Base-by-base conservation (phyloP, 768 basidiomycete genomes). In the Boletus coccyginus region DNA sequence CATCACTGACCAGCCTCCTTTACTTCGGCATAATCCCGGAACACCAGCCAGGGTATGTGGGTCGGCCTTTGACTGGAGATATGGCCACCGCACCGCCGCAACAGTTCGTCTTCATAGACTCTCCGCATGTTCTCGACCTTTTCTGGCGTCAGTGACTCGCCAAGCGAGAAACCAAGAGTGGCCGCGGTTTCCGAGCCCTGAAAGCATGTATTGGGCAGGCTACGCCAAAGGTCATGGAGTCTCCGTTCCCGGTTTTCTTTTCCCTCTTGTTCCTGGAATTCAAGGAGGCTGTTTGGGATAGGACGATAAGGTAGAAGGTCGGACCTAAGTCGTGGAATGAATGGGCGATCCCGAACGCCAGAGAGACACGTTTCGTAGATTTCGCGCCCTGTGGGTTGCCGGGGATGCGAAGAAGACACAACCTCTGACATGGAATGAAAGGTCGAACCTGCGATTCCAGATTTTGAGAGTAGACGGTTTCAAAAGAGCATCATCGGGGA, bases 41-140 rank as follows among this genome's bases (percentile, higher is more conserved):
- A 92, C 59, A 84, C 83, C 52, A 78, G 78, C 88, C 88, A 93
- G 36, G 77, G 77, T 62, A 91, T 81, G 61, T 78, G 76, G 44
- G 72, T 75, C 58, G 68, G 72, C 24, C 60, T 69, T 64, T 73
- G 76, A 63, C 66, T 75, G 59, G 72, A 77, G 56, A 70, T 65
- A 66, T 75, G 73, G 46, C 75, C 77, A 21, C 79, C 75, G 57
- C 83, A 84, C 62, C 75, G 75, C 46, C 77, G 75, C 54, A 88
- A 73, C 41, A 97, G 74, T 68, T 96, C 94, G 62, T 82, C 80
- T 62, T 90, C 84, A 74, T 96, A 96, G 73, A 84, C 80, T 46
- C 77, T 80, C 63, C 84, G 77, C 62, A 92, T 74, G 64, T 79
- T 73, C 62, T 85, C 81, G 16, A 87, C 92, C 55, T 80, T 68